Evolutionary conservation across 768 basidiomycete species (phyloP).

Genomic region (Trametes cubensis): DNA sequence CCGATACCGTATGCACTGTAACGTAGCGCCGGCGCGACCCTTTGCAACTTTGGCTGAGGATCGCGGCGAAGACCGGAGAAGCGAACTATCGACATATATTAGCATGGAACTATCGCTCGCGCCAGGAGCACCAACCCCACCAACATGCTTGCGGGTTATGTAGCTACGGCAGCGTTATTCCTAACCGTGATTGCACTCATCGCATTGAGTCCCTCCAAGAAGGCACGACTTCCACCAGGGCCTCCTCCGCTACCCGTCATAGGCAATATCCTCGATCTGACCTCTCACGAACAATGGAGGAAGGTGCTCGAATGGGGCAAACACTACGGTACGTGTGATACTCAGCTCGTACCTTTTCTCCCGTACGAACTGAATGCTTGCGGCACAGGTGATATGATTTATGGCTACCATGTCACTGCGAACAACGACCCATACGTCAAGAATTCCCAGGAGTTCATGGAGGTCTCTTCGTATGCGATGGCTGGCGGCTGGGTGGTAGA

Average conservation of each 20-base stretch:
- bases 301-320: not conserved
- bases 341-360: not conserved
- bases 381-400: not conserved
- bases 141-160: too few species aligned
- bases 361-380: not conserved
- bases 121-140: too few species aligned
- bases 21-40: too few species aligned
- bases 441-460: conserved; percentile 16
- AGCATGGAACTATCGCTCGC: too few species aligned
- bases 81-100: too few species aligned
- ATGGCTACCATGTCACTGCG: conserved; percentile 6
- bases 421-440: conserved; percentile 8
- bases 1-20: too few species aligned
- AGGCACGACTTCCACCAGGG: not conserved
- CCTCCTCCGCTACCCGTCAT: not conserved
- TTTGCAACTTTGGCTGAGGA: too few species aligned
- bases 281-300: not conserved
- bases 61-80: too few species aligned
- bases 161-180: too few species aligned
- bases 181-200: too few species aligned
- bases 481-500: conserved; percentile 8
- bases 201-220: not conserved
- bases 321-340: not conserved
- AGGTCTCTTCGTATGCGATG: not conserved
- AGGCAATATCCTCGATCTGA: not conserved